Evolutionary conservation across 2,329 filamentous ascomycete genomes (phyloP).

Genomic region (Seiridium cupressi): DNA sequence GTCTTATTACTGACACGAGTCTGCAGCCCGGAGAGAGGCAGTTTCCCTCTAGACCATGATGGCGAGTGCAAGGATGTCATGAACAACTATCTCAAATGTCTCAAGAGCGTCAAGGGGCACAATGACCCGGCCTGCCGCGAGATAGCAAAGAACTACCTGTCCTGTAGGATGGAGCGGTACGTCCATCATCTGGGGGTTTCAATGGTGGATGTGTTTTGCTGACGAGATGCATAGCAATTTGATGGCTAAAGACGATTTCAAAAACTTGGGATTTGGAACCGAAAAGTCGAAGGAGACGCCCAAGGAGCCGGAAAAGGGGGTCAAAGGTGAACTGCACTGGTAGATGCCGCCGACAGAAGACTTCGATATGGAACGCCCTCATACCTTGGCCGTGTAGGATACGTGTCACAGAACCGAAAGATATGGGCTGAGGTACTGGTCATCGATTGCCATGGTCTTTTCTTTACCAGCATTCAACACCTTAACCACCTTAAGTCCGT

Average conservation of each 20-base stretch:
- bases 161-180: constrained; percentile 93
- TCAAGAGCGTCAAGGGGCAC: constrained; percentile 78
- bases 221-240: constrained; percentile 64
- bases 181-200: constrained; percentile 25
- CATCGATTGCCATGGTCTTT: no score
- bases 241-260: constrained; percentile 94
- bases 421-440: no score
- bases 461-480: no score
- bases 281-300: constrained; percentile 19
- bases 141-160: constrained; percentile 83
- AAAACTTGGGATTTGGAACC: constrained; percentile 77
- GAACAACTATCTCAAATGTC: constrained; percentile 78
- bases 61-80: constrained; percentile 94
- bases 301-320: constrained; percentile 21
- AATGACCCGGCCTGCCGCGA: constrained; percentile 85
- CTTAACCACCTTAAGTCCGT: no score
- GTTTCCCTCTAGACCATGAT: constrained; percentile 95
- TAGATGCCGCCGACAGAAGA: constrained; percentile 10
- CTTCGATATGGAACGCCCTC: neutral
- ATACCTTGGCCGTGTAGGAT: no score
- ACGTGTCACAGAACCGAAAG: no score
- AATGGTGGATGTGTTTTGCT: neutral
- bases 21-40: constrained; percentile 79
- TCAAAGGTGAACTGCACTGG: constrained; percentile 34
- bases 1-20: neutral